phyloP scores from a whole-genome alignment of 768 basidiomycete genomes.

The Suillus spraguei region DNA sequence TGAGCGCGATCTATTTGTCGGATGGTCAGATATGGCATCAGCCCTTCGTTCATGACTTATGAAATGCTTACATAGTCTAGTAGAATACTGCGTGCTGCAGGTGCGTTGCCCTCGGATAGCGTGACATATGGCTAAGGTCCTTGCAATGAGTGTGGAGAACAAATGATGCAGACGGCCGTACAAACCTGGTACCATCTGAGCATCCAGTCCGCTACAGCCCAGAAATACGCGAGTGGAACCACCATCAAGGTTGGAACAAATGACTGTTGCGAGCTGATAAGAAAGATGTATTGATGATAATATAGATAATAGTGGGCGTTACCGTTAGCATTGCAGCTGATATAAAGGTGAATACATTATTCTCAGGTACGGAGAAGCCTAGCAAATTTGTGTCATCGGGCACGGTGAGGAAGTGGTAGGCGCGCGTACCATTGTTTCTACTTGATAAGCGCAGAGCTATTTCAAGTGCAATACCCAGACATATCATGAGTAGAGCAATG shows the following conservation, averaged over 20 bases:
- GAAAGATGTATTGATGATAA: not conserved
- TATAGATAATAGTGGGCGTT: slow-evolving; percentile 22
- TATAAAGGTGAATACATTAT: slow-evolving; percentile 51
- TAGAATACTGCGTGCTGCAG: slow-evolving; percentile 62
- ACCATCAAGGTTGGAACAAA: slow-evolving; percentile 60
- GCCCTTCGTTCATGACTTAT: not conserved
- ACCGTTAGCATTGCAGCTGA: slow-evolving; percentile 49
- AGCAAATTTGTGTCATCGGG: slow-evolving; percentile 4
- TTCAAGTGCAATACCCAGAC: slow-evolving; percentile 50
- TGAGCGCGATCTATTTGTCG: slow-evolving; percentile 41
- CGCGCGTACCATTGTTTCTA: slow-evolving; percentile 43
- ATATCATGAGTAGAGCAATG: slow-evolving; percentile 45
- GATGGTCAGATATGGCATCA: not conserved
- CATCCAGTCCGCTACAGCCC: slow-evolving; percentile 55
- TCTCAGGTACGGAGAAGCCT: slow-evolving; percentile 57
- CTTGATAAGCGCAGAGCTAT: slow-evolving; percentile 45
- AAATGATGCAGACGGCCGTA: not conserved
- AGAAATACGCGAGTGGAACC: slow-evolving; percentile 50
- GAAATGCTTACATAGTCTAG: slow-evolving; percentile 58
- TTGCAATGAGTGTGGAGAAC: not conserved
- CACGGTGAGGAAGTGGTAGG: slow-evolving; percentile 15
- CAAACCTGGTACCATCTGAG: slow-evolving; percentile 61
- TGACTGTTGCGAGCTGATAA: slow-evolving; percentile 38
- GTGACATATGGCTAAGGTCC: slow-evolving; percentile 59
- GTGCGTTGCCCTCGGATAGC: slow-evolving; percentile 52